Evolutionary conservation across 1,139 yeast genomes (phyloP), one percentile per base, ranked within the genome.

Genomic region (Zygosaccharomyces pseudobailii): DNA sequence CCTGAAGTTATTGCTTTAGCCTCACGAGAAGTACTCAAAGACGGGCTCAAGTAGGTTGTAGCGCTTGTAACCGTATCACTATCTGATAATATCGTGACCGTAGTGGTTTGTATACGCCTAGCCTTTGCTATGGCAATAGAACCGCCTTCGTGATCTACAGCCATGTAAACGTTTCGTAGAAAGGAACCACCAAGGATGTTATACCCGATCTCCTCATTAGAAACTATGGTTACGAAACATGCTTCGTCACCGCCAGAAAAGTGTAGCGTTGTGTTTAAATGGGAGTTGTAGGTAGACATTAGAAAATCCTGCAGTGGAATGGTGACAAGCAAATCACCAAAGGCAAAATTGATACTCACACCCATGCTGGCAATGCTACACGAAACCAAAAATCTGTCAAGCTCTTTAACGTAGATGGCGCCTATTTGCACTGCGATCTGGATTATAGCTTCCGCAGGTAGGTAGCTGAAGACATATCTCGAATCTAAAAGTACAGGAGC

Each of bases 341-440:
- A 74, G 30, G 67, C 60, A 56, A 86, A 77, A 43, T 75, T 72
- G 10, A 87, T 51, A 0, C 76, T 67, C 0, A 90, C 92, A 27
- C 74, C 66, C 22, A 73, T 59, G n/a, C 71, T 66, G 3, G 71
- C 74, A 42, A 76, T 66, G 9, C 69, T 58, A 67, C 96, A 87
- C 50, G 77, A 76, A 23, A 84, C 86, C 20, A 85, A 62, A 95
- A 95, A 87, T 22, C 76, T 55, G 21, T 70, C 71, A 6, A 73
- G 59, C 13, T 75, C 74, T 3, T 69, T 61, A 6, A 78, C 73
- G 63, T 79, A 87, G 53, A 74, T 76, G 0, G 95, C 95, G 57
- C 84, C 83, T 22, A 84, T 70, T 67, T 87, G 95, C 19, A 84
- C 71, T 0, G 95, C 92, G 36, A 87, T 66, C 56, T 79, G 79